phyloP scores from a whole-genome alignment of 345 rosid genomes.

The Citrus maxima region DNA sequence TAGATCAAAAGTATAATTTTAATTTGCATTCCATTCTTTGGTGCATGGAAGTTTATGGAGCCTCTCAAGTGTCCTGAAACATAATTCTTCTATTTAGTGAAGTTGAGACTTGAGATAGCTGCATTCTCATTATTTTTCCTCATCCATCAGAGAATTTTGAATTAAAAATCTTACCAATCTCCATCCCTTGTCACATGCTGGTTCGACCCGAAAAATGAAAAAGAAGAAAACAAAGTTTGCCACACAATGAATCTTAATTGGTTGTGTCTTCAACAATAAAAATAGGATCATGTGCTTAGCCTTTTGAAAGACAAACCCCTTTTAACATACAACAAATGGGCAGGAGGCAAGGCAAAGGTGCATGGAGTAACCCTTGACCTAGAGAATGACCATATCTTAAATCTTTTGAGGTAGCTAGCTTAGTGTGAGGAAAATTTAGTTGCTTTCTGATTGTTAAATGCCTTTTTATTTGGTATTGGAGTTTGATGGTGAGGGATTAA shows the following conservation, averaged over 20 bases:
- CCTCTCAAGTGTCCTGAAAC: background rate
- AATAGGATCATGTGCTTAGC: background rate
- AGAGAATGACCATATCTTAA: background rate
- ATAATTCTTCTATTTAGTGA: background rate
- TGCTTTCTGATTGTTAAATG: background rate
- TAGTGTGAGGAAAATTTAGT: background rate
- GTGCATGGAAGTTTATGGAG: background rate
- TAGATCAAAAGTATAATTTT: background rate
- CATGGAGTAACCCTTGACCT: background rate
- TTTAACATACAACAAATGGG: background rate
- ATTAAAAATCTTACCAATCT: background rate
- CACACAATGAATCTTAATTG: background rate
- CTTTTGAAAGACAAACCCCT: background rate
- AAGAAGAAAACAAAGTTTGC: background rate
- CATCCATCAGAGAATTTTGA: background rate
- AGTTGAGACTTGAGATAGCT: background rate
- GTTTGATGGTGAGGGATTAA: background rate
- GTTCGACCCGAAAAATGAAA: background rate
- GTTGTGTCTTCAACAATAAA: background rate
- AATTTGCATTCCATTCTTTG: background rate
- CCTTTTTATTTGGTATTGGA: background rate
- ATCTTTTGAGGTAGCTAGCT: background rate
- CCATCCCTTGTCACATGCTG: background rate
- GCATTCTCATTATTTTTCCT: background rate
- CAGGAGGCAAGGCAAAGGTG: background rate